Evolutionary conservation across 2,329 filamentous ascomycete genomes (phyloP), one percentile per base, ranked within the genome.

Genomic region (Penicillium sp.): DNA sequence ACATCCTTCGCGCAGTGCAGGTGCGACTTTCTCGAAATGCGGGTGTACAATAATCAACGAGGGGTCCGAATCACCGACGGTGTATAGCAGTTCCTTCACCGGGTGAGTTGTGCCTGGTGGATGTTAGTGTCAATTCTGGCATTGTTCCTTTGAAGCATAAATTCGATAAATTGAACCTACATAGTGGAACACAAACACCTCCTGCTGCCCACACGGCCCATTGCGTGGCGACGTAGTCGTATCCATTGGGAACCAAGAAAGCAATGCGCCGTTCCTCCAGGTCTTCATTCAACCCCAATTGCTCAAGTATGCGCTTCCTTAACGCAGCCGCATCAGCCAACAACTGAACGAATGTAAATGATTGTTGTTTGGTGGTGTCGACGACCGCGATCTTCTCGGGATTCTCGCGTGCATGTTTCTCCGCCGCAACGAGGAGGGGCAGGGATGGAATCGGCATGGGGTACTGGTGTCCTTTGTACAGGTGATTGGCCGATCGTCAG

Each of bases 121-220:
- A 41, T 10, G 44, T 55, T 33, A 50, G 49, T 29, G 18, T 10
- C 8, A 47, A 36, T 46, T 25, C 46, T 36, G 13, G 25, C 29
- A 31, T 31, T n/a, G n/a, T 18, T 25, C 22, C 22, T 25, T 8
- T 8, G 16, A 19, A 33, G 31, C 16, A 25, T 18, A 8, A 2
- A 4, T 30, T 35, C n/a, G 12, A 38, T n/a, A 11, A 14, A 38
- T n/a, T 35, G 5, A n/a, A 55, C 66, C 44, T 69, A 74, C 72
- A 75, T 11, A 75, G 61, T 16, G 72, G 72, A 16, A 75, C 72
- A 28, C 64, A 68, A 14, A 74, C 65, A n/a, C 70, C 72, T 13
- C 72, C 72, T 4, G 70, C 68, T 10, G 71, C 71, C 72, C 72
- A 74, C 44, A 72, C 55, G 7, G 72, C 72, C 71, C 71, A 74